Base-by-base conservation (phyloP, 768 basidiomycete genomes). In the Collybia nuda region DNA sequence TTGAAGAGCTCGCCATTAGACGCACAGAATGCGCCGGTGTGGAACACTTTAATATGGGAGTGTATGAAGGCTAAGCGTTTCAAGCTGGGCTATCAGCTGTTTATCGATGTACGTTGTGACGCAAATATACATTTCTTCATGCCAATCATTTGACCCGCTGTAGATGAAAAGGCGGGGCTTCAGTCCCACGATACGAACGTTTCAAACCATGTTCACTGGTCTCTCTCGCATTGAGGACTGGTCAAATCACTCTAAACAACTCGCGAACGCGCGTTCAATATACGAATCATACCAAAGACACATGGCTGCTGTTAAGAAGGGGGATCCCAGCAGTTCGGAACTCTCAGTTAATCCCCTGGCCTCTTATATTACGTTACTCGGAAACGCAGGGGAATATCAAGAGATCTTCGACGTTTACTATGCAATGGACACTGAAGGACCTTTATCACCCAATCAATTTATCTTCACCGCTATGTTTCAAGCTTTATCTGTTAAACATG, bases 151-250 rank as follows among this genome's bases (percentile, higher is more conserved):
- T 42, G 29, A 43, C 40, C 22, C 29, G 36, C 5, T 40, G 17
- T 53, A 93, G 91, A 90, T 93, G 90, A 93, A 90, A 67, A 79
- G 90, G 28, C 81, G 92, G 39, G 88, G 88, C 1, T 85, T 90
- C 61, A 75, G 75, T 40, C 89, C 92, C 21, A 84, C 77, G 39
- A 65, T 74, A 6, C 69, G 81, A 50, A 91, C 91, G 1, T 93
- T 79, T 57, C 74, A 78, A 40, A 88, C 86, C 19, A 70, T 93
- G 66, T 75, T 93, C 64, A 75, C 66, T 39, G 89, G 88, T 5
- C 73, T 86, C 38, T 73, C 79, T 2, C 73, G 73, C 23, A 80
- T 90, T 23, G 74, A 82, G 14, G 66, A 84, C 56, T 92, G 89
- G 88, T 54, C 68, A 0, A 60, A 55, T 18, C 74, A 80, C 59